Percentiles rank a stretch among this genome's conserved stretches.
phyloP scores from a whole-genome alignment of 441 rosid species.

The Iberis amara region DNA sequence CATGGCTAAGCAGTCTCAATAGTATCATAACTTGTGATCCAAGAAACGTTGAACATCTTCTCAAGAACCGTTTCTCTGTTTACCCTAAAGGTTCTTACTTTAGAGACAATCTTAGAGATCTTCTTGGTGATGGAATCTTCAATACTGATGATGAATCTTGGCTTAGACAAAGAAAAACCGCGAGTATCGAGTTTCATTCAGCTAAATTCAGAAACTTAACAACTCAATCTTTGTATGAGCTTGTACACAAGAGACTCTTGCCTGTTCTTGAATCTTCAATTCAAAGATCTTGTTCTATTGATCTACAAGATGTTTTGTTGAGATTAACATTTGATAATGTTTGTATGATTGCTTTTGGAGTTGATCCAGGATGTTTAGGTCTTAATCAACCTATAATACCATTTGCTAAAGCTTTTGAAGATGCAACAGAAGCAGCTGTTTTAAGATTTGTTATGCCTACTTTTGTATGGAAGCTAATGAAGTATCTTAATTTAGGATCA shows the following conservation, averaged over 20 bases:
- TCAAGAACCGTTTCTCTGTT: constrained; percentile 70
- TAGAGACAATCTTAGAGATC: constrained; percentile 58
- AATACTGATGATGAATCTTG: constrained; percentile 76
- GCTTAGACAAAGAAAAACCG: constrained; percentile 78
- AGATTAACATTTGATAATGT: constrained; percentile 86
- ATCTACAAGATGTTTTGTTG: constrained; percentile 67
- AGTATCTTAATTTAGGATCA: constrained; percentile 48
- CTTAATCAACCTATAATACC: constrained; percentile 63
- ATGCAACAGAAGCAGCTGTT: constrained; percentile 72
- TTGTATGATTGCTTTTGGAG: constrained; percentile 93
- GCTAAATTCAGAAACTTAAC: constrained; percentile 70
- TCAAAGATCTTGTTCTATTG: constrained; percentile 35
- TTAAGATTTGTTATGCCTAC: constrained; percentile 75
- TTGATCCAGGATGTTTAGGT: constrained; percentile 76
- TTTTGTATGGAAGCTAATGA: constrained; percentile 71
- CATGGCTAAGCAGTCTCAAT: constrained; percentile 69
- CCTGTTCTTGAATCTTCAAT: constrained; percentile 60
- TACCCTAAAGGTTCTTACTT: constrained; percentile 82
- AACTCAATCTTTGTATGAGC: constrained; percentile 57
- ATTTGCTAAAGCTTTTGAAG: constrained; percentile 83
- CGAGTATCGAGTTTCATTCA: constrained; percentile 90
- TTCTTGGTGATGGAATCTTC: constrained; percentile 82
- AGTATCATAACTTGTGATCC: constrained; percentile 80
- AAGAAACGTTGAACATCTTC: constrained; percentile 75
- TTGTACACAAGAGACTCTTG: constrained; percentile 67